Base-by-base conservation (phyloP, 1,284 basidiomycete genomes). In the Agroathelia rolfsii region DNA sequence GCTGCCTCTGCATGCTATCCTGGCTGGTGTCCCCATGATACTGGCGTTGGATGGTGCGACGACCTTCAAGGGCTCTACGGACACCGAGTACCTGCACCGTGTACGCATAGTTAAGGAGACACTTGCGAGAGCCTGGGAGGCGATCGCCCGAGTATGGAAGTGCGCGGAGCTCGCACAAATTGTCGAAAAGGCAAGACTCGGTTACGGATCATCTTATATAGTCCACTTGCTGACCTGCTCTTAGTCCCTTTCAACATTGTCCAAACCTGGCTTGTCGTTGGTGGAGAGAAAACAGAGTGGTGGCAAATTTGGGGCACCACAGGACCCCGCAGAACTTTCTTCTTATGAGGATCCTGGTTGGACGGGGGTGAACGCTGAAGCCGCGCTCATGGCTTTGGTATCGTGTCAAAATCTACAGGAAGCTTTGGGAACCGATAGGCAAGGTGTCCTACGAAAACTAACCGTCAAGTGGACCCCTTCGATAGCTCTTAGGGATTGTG, bases 1-100 rank as follows among this genome's bases (percentile, higher is more conserved):
- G 24, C 52, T 82, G 11, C 87, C 92, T 1, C 58, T 80, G 17
- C 71, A 80, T 15, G 80, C 80, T 1, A 49, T 94, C 22, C 55
- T 90, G 13, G 76, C 80, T 1, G 79, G 85, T 18, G 62, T 88
- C 20, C 92, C 93, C 2, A 92, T 94, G 81, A 57, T 97, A 23
- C 51, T 89, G 19, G 76, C 84, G 0, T 56, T 96, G 24, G 78
- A 88, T 43, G 55, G 51, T 5, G 71, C 73, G 22, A 66, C 70
- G 2, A 58, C 47, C 44, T 56, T 48, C 37, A 69, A 66, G 18
- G 58, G 59, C 11, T 46, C 51, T 6, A 52, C 52, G 18, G 63
- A 70, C 41, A 46, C 54, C 30, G 53, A 44, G 32, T 58, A 53
- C 29, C 50, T 55, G 23, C 64, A 64, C 36, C 71, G 80, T 30